phyloP scores from a whole-genome alignment of 164 flowering plant genomes.

The Vitis cinerea region DNA sequence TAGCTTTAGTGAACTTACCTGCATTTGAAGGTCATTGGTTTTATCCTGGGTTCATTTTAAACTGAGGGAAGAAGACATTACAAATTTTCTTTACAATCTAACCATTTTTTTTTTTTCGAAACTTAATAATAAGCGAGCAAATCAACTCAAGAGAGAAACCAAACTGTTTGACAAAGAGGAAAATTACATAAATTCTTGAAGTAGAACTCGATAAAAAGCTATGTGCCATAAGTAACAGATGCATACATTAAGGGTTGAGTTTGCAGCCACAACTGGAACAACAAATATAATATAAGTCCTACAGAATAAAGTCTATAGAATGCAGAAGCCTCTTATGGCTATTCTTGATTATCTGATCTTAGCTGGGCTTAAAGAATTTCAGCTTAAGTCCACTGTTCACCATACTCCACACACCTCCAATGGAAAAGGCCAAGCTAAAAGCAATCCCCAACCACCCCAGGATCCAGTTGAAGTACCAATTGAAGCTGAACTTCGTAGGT shows the following conservation, averaged over 20 bases:
- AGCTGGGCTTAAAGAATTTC: slow-evolving; percentile 73
- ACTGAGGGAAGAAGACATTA: too few relatives aligned
- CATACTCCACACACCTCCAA: slow-evolving; percentile 96
- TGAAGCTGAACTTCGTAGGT: slow-evolving; percentile 78
- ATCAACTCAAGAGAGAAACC: background rate
- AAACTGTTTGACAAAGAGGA: background rate
- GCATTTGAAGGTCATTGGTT: too few relatives aligned
- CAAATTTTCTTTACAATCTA: background rate
- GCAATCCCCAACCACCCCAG: slow-evolving; percentile 89
- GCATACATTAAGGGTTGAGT: background rate
- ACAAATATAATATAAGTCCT: background rate
- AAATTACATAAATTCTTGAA: background rate
- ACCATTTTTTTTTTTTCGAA: background rate
- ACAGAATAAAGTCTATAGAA: background rate
- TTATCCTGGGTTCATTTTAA: too few relatives aligned
- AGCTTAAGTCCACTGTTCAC: slow-evolving; percentile 82
- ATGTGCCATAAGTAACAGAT: background rate
- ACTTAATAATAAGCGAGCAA: background rate
- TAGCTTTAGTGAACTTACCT: too few relatives aligned
- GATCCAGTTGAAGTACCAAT: slow-evolving; percentile 92
- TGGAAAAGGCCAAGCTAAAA: slow-evolving; percentile 87
- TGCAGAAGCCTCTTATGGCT: background rate
- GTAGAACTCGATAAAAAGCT: background rate
- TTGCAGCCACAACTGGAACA: background rate
- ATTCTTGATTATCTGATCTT: slow-evolving; percentile 4